Base-by-base conservation (phyloP, 345 rosid genomes). In the Heritiera littoralis region DNA sequence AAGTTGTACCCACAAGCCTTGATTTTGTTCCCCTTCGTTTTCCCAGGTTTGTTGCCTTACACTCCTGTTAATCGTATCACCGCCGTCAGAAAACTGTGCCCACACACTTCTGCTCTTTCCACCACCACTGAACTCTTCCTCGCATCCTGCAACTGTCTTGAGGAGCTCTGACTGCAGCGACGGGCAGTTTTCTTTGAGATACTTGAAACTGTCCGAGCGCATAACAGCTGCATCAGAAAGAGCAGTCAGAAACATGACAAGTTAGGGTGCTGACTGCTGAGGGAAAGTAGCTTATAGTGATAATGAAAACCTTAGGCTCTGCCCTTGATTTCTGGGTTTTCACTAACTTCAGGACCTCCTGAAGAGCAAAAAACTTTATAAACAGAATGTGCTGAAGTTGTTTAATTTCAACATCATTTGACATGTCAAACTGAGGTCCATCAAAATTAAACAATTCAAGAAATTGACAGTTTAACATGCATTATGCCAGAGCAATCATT, bases 41-140 rank as follows among this genome's bases (percentile, higher is more conserved):
- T 91, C 98, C 91, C 90, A 92, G 0, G 84, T 46, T 38, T 82
- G 89, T 66, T 90, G 96, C 83, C 93, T 85, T 72, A 75, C 85
- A 58, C 90, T 84, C 61, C 89, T 78, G 63, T 87, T 90, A 45
- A 86, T 86, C 11, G 92, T 90, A 23, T 89, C 94, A 45, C 89
- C 92, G n/a, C 92, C 91, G n/a, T 92, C 96, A 14, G 94, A 89
- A 77, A 85, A 87, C 65, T 90, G 94, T 5, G 77, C 94, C 97
- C 97, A 90, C 30, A 89, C 92, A 6, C 90, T 90, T 72, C 83
- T 88, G 75, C 89, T 88, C 88, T 92, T 92, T 60, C 88, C 89
- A 54, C 89, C 89, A 45, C 87, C 90, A 18, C 92, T 88, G 80
- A 83, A 72, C 60, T 89, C 94, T 51, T 88, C 92, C 72, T 87